phyloP scores from a whole-genome alignment of 1,139 yeast species.

The Protomyces lactucae-debilis region DNA sequence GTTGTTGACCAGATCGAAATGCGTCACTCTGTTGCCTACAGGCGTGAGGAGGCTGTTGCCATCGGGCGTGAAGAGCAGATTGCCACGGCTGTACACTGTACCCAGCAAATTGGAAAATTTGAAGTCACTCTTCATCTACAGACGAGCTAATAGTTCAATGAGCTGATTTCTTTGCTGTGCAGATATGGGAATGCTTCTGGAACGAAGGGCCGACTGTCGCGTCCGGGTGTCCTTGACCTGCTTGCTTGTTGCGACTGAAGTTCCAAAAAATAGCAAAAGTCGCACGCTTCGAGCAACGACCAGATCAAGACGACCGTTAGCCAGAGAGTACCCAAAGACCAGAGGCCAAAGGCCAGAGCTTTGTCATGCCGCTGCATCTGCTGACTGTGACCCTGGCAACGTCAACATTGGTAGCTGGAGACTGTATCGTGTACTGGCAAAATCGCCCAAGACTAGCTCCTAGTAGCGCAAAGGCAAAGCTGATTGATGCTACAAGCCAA shows the following conservation, averaged over 20 bases:
- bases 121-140: conserved; percentile 34
- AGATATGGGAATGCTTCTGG: too few species aligned
- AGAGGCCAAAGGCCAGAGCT: neutral
- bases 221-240: neutral
- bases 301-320: neutral
- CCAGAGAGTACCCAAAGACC: too few species aligned
- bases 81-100: conserved; percentile 90
- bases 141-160: neutral
- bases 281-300: neutral
- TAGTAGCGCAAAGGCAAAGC: neutral
- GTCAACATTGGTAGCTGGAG: conserved; percentile 11
- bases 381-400: conserved; percentile 11
- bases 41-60: conserved; percentile 83
- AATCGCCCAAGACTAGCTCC: conserved; percentile 9
- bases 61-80: conserved; percentile 78
- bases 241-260: neutral
- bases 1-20: conserved; percentile 73
- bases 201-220: neutral
- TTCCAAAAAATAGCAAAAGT: neutral
- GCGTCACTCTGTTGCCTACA: conserved; percentile 88
- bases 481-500: conserved; percentile 15
- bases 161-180: too few species aligned
- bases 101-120: conserved; percentile 82
- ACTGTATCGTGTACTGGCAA: conserved; percentile 16
- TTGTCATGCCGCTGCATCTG: conserved; percentile 7